These are phyloP conservation scores for Neopestalotiopsis rosae DNA, from an alignment of 2,329 filamentous ascomycete species.

Conservation along the genomic window DNA sequence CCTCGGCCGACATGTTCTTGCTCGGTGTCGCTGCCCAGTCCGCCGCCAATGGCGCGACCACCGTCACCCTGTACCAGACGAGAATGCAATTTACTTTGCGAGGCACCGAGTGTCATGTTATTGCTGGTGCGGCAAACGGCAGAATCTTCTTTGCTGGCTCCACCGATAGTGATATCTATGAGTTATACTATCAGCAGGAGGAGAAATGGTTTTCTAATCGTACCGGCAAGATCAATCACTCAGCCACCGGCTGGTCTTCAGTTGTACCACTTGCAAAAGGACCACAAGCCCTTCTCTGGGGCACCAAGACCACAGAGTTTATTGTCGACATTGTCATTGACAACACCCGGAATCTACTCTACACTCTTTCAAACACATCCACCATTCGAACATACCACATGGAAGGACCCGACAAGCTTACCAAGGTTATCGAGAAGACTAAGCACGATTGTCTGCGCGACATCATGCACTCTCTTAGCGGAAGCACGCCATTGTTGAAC, in stretches of 20 bases:
- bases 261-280: conserved; percentile 57
- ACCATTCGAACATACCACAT: conserved; percentile 93
- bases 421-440: conserved; percentile 69
- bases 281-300: conserved; percentile 54
- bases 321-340: conserved; percentile 85
- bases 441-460: conserved; percentile 68
- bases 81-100: conserved; percentile 81
- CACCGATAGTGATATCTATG: conserved; percentile 85
- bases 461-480: conserved; percentile 81
- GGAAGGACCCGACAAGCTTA: conserved; percentile 66
- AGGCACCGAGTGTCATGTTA: conserved; percentile 76
- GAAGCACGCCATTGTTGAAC: conserved; percentile 72
- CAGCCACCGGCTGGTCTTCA: conserved; percentile 72
- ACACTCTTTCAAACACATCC: conserved; percentile 86
- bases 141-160: conserved; percentile 92
- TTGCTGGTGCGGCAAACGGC: conserved; percentile 82
- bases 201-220: conserved; percentile 95
- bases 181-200: conserved; percentile 95
- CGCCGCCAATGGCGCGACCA: conserved; percentile 71
- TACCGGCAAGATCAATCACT: conserved; percentile 89
- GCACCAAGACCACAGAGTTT: conserved; percentile 61
- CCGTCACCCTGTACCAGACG: conserved; percentile 84
- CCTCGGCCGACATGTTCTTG: conserved; percentile 81
- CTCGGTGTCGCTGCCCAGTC: conserved; percentile 79
- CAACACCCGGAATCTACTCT: conserved; percentile 85